These are phyloP conservation scores for Cardamine chenopodiifolia DNA, from an alignment of 345 rosid species.

Conservation along the genomic window DNA sequence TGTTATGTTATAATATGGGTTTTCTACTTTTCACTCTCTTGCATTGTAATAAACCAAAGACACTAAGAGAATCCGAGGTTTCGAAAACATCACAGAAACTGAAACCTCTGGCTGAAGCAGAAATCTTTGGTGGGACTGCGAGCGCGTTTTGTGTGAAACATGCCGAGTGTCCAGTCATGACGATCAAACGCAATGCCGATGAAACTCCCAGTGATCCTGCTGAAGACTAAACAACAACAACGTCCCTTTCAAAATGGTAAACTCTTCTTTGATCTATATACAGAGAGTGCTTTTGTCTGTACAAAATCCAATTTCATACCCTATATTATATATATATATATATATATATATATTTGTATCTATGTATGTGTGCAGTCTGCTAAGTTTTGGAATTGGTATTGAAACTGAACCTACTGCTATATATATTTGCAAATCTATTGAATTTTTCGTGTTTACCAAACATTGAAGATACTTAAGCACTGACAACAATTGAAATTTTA, in stretches of 20 bases:
- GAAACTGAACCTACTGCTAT: background rate
- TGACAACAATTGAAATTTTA: background rate
- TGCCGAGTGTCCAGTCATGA: conserved; percentile 86
- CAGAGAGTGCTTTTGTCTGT: conserved; percentile 19
- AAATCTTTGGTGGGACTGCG: conserved; percentile 92
- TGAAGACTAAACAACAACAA: conserved; percentile 62
- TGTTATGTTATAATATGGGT: background rate
- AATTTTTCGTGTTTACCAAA: too few relatives aligned
- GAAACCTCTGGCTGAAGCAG: too few relatives aligned
- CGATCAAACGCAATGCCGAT: conserved; percentile 78
- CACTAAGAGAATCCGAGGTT: too few relatives aligned
- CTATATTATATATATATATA: too few relatives aligned
- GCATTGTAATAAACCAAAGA: too few relatives aligned
- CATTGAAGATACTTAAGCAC: too few relatives aligned
- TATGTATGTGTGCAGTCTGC: conserved; percentile 6
- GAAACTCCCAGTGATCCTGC: conserved; percentile 87
- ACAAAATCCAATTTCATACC: background rate
- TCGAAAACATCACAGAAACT: too few relatives aligned
- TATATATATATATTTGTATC: background rate
- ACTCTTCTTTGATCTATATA: conserved; percentile 16
- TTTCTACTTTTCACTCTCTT: background rate
- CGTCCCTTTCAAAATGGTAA: too few relatives aligned
- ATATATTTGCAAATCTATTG: too few relatives aligned
- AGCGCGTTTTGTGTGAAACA: conserved; percentile 87
- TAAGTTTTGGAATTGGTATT: background rate